Evolutionary conservation across 1,139 yeast species (phyloP), one percentile per base, ranked within the genome.

Genomic region (Diutina sp.): DNA sequence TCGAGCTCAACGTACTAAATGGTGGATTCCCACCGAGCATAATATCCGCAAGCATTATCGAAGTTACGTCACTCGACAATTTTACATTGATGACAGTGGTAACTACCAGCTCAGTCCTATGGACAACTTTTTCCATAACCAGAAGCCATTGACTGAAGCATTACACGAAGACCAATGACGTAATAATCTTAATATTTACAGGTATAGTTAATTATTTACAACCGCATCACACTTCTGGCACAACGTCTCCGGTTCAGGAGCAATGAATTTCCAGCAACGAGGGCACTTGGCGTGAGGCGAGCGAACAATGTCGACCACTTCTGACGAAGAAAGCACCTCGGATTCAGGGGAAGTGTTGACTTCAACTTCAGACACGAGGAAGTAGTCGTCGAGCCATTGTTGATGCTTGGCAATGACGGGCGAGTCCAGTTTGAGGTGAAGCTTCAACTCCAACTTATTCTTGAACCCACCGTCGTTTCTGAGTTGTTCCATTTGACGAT

Each of bases 241-340:
- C 41, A 91, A 72, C 2, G 66, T 66, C 16, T 81, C 83, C 53
- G 77, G 83, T 0, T 61, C 64, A 0, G 67, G 67, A 0, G 95
- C 75, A 16, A 80, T 80, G 65, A 72, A 84, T 65, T 89, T 89
- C 99, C 99, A 93, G 69, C 99, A 93, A 65, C 99, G 78, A 1
- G 96, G 96, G 67, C 99, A 93, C 64, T 90, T 90, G 56, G 71
- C 70, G 5, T 71, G 66, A 0, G 69, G 61, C 0, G 90, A 79
- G 4, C 75, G 76, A n/a, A 50, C 9, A 71, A 67, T 6, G 83
- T 76, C 12, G 72, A 63, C 6, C 81, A 68, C 0, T 62, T 60
- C 62, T 3, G 55, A 30, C 2, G 46, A 14, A 3, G 46, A 21
- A 6, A 46, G n/a, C 48, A 58, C 58, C 2, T 63, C 65, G 28